A percentile compares a stretch with the other conserved stretches of the same genome.
Conservation (phyloP, 75 land plant species). For the Selaginella tamariscina region DNA sequence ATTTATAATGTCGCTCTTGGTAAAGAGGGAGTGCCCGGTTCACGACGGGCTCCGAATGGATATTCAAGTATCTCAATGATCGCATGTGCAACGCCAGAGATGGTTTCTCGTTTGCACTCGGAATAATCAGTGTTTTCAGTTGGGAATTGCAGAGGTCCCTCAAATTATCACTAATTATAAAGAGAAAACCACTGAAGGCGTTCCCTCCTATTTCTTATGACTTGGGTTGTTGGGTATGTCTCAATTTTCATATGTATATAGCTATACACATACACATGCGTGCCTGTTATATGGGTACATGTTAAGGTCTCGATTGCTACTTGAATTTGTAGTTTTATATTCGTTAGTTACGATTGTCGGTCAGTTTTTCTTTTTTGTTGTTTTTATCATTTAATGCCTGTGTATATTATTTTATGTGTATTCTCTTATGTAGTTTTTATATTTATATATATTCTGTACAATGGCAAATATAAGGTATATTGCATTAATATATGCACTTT, state of each 20-base stretch:
- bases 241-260: no score
- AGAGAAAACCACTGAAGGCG: conserved; percentile 46
- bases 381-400: no score
- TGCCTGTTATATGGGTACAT: no score
- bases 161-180: conserved; percentile 62
- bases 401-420: no score
- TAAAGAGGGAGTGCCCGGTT: neutral
- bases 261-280: no score
- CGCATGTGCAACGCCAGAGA: conserved; percentile 48
- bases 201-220: conserved; percentile 52
- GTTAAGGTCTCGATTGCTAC: no score
- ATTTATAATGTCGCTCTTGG: no score
- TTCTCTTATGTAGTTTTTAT: no score
- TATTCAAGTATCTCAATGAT: conserved; percentile 32
- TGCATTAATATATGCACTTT: no score
- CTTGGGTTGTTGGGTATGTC: conserved; percentile 70
- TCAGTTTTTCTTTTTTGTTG: neutral
- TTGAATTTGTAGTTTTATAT: neutral
- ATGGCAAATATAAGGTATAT: no score
- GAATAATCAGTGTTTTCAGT: conserved; percentile 50
- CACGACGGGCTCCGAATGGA: conserved; percentile 43
- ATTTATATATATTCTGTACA: no score
- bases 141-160: conserved; percentile 78
- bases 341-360: no score
- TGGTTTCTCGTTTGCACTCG: conserved; percentile 37